A percentile compares a stretch with the other conserved stretches of the same genome.
Evolutionary conservation across 768 basidiomycete genomes (phyloP).

Genomic region (Lactarius sanguifluus): DNA sequence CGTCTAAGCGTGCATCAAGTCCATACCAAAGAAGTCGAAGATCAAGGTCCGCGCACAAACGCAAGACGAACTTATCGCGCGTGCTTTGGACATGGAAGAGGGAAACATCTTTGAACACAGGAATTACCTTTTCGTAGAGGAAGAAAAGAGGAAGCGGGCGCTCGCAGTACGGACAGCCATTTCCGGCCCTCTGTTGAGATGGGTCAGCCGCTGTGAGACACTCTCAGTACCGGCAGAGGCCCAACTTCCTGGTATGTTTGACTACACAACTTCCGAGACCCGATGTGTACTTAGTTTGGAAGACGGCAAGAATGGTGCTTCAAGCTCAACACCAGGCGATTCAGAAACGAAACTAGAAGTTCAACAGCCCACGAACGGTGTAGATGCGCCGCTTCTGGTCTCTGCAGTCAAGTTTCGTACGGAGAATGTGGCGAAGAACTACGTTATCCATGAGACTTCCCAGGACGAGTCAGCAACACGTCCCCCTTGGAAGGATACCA

Average conservation of each 20-base stretch:
- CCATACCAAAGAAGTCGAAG: constrained; percentile 60
- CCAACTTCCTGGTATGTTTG: constrained; percentile 36
- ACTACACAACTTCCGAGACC: not conserved
- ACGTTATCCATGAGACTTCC: constrained; percentile 63
- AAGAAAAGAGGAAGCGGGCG: constrained; percentile 74
- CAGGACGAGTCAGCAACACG: constrained; percentile 48
- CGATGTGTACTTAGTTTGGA: not conserved
- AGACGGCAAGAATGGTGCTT: constrained; percentile 4
- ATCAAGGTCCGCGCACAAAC: constrained; percentile 53
- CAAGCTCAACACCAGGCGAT: not conserved
- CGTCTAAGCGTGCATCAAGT: constrained; percentile 31
- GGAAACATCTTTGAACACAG: constrained; percentile 76
- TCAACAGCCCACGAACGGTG: constrained; percentile 1
- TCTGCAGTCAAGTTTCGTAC: constrained; percentile 24
- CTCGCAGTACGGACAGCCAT: constrained; percentile 59
- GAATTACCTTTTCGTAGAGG: constrained; percentile 77
- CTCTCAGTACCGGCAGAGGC: constrained; percentile 42
- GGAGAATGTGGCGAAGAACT: constrained; percentile 63
- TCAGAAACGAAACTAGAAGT: not conserved
- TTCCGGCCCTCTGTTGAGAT: constrained; percentile 67
- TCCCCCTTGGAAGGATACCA: constrained; percentile 68
- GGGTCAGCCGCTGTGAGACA: constrained; percentile 66
- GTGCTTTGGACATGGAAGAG: constrained; percentile 85
- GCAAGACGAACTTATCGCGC: constrained; percentile 81
- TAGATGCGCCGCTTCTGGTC: not conserved